A percentile compares a stretch with the other conserved stretches of the same genome.
phyloP scores from a whole-genome alignment of 2,329 filamentous ascomycete genomes.

The Aspergillus fumigatiaffinis region DNA sequence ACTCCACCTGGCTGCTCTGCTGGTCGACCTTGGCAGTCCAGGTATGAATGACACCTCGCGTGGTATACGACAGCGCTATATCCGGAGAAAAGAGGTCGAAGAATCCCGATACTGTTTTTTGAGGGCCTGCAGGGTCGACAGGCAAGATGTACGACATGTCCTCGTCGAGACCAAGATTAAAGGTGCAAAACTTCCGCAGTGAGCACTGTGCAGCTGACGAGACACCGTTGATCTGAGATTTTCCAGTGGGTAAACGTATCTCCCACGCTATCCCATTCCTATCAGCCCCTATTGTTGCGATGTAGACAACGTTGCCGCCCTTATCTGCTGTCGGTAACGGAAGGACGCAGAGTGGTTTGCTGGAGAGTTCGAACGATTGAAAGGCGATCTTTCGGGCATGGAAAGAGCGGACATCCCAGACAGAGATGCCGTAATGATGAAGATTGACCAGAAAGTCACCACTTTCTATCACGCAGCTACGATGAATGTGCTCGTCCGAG shows the following conservation, averaged over 20 bases:
- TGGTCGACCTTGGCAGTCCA: constrained; percentile 76
- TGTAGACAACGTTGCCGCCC: constrained; percentile 57
- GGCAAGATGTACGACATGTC: constrained; percentile 63
- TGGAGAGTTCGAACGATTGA: constrained; percentile 56
- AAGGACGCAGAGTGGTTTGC: constrained; percentile 75
- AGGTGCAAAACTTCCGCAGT: constrained; percentile 66
- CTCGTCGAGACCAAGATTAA: constrained; percentile 58
- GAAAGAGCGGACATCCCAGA: constrained; percentile 72
- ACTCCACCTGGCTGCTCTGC: constrained; percentile 62
- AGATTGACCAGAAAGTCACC: constrained; percentile 79
- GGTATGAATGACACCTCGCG: constrained; percentile 69
- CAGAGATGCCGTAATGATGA: constrained; percentile 63
- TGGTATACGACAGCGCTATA: constrained; percentile 79
- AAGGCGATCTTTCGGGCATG: constrained; percentile 58
- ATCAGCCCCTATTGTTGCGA: constrained; percentile 78
- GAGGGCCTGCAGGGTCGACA: constrained; percentile 78
- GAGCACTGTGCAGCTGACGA: constrained; percentile 36
- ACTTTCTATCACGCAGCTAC: constrained; percentile 72
- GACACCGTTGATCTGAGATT: constrained; percentile 22
- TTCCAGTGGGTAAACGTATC: constrained; percentile 54
- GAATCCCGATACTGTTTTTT: constrained; percentile 68
- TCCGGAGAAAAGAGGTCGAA: constrained; percentile 83
- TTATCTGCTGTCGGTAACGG: constrained; percentile 61
- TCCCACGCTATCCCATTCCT: constrained; percentile 81
- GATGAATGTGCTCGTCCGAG: constrained; percentile 68